Evolutionary conservation across 352 stramenopile genomes (phyloP).

Genomic region (Halophytophthora batemanensis): DNA sequence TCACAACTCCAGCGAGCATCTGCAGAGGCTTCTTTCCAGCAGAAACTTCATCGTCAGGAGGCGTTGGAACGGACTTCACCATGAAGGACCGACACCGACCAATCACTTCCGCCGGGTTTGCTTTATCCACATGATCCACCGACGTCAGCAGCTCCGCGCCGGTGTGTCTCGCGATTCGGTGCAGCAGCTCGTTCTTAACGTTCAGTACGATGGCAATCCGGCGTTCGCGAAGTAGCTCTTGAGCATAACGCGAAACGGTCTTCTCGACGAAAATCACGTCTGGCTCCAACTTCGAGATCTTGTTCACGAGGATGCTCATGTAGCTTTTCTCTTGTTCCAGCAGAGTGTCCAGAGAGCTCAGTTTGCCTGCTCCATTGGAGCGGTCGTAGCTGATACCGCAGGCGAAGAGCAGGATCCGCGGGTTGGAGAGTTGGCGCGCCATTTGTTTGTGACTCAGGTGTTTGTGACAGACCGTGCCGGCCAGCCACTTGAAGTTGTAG

Average conservation of each 20-base stretch:
- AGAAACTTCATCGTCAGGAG: constrained; percentile 34
- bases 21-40: constrained; percentile 26
- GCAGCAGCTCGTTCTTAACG: constrained; percentile 90
- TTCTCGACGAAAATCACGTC: constrained; percentile 94
- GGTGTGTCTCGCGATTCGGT: constrained; percentile 92
- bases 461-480: constrained; percentile 95
- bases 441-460: constrained; percentile 97
- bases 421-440: constrained; percentile 90
- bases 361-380: constrained; percentile 71
- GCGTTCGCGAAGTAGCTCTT: constrained; percentile 90
- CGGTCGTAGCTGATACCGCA: constrained; percentile 97
- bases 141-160: constrained; percentile 90
- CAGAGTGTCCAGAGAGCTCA: constrained; percentile 94
- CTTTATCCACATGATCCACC: constrained; percentile 90
- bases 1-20: constrained; percentile 26
- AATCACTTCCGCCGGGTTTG: constrained; percentile 44
- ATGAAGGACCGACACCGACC: constrained; percentile 66
- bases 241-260: constrained; percentile 87
- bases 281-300: constrained; percentile 94
- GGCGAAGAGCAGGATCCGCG: constrained; percentile 95
- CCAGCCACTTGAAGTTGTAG: constrained; percentile 93
- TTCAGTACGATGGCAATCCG: constrained; percentile 94
- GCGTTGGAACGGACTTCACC: constrained; percentile 53
- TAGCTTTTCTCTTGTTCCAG: constrained; percentile 97
- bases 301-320: constrained; percentile 96